Evolutionary conservation across 768 basidiomycete genomes (phyloP).

Genomic region (Lentinula sp.): DNA sequence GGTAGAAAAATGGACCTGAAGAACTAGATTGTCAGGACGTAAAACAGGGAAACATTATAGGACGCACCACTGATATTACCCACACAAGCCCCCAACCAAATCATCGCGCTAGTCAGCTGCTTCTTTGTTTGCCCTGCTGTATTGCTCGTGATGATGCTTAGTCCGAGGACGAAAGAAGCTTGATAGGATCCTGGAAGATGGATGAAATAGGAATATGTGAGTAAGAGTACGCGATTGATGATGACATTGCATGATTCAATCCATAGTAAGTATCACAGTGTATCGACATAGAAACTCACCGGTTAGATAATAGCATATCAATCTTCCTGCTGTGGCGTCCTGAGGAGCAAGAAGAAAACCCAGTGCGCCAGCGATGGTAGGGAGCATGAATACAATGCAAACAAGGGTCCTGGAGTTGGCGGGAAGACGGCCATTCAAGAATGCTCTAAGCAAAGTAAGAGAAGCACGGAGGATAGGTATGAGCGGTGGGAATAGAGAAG

Average conservation of each 20-base stretch:
- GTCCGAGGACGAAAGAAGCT: constrained; percentile 14
- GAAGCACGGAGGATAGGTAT: neutral
- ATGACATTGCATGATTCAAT: no score
- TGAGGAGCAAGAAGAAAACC: constrained; percentile 9
- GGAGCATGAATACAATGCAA: constrained; percentile 9
- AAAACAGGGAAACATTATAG: neutral
- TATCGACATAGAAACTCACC: neutral
- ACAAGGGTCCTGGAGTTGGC: constrained; percentile 8
- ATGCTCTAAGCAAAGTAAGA: neutral
- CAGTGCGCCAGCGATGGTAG: constrained; percentile 9
- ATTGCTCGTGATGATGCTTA: constrained; percentile 26
- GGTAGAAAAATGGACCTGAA: constrained; percentile 9
- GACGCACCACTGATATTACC: constrained; percentile 14
- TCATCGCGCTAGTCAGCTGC: constrained; percentile 5
- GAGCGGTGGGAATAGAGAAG: neutral
- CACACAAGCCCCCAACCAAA: constrained; percentile 9
- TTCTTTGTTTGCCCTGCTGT: constrained; percentile 24
- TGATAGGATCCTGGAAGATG: constrained; percentile 10
- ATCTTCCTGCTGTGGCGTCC: constrained; percentile 3
- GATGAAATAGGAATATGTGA: no score
- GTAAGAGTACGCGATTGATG: no score
- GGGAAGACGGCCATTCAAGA: constrained; percentile 8
- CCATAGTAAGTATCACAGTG: neutral
- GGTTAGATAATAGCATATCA: constrained; percentile 13
- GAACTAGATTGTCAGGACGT: neutral